Conservation (phyloP, 768 basidiomycete species). For the Boletus subcaerulescens region DNA sequence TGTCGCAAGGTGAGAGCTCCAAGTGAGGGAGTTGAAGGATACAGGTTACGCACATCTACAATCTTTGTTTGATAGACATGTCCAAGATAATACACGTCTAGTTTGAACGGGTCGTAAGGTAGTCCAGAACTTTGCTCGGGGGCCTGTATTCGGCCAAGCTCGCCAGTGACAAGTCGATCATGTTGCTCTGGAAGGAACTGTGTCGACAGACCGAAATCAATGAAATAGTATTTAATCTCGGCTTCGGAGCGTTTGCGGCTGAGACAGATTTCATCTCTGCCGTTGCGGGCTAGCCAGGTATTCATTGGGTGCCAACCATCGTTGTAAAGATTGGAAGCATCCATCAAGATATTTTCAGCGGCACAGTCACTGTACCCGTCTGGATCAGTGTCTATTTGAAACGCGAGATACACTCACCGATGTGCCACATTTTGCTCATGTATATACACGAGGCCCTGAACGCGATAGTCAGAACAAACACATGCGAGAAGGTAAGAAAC, state of each 20-base stretch:
- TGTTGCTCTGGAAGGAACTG: conserved; percentile 18
- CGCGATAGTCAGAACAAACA: background rate
- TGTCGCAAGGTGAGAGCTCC: background rate
- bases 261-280: conserved; percentile 11
- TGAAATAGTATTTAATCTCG: conserved; percentile 32
- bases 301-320: conserved; percentile 26
- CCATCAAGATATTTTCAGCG: conserved; percentile 31
- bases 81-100: conserved; percentile 28
- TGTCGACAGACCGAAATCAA: conserved; percentile 36
- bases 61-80: conserved; percentile 21
- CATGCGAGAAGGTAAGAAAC: rapidly evolving
- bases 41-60: conserved; percentile 4
- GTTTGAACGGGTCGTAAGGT: conserved; percentile 30
- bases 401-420: conserved; percentile 17
- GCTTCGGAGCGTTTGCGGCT: conserved; percentile 23
- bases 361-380: conserved; percentile 21
- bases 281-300: conserved; percentile 8
- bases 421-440: conserved; percentile 36
- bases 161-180: background rate
- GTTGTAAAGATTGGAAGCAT: conserved; percentile 22
- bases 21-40: too few relatives aligned
- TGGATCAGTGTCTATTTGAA: too few relatives aligned
- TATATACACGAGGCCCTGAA: conserved; percentile 35
- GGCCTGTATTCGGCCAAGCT: conserved; percentile 12
- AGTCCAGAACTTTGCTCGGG: conserved; percentile 20